These are phyloP conservation scores for Neurospora sp. DNA, from an alignment of 495 filamentous ascomycete species.

Conservation along the genomic window DNA sequence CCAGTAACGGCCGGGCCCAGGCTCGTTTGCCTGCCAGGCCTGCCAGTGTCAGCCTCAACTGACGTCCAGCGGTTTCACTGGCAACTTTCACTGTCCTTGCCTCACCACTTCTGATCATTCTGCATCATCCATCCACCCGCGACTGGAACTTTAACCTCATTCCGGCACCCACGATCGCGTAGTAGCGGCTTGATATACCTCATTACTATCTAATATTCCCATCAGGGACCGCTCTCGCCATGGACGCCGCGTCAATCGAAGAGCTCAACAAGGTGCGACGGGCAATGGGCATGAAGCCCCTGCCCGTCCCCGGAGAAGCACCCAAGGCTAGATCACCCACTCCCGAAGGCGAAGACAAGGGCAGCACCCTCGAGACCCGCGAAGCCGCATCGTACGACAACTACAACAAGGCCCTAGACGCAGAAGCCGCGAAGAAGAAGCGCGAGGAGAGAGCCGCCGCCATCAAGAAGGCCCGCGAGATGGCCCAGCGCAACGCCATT, in stretches of 20 bases:
- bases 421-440: slow-evolving; percentile 54
- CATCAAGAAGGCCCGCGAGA: slow-evolving; percentile 82
- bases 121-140: not conserved
- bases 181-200: not conserved
- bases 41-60: slow-evolving; percentile 4
- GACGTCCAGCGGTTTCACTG: not conserved
- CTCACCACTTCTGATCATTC: not conserved
- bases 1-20: not conserved
- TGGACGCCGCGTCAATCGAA: slow-evolving; percentile 83
- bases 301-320: slow-evolving; percentile 65
- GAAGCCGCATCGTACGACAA: slow-evolving; percentile 65
- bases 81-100: not conserved
- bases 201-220: not conserved
- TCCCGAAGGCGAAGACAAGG: slow-evolving; percentile 48
- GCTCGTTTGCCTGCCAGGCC: slow-evolving; percentile 1
- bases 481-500: slow-evolving; percentile 60
- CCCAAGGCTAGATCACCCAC: slow-evolving; percentile 21
- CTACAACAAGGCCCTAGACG: slow-evolving; percentile 44
- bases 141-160: not conserved
- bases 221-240: slow-evolving; percentile 24
- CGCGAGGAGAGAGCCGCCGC: slow-evolving; percentile 68
- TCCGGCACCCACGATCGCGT: not conserved
- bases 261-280: slow-evolving; percentile 89
- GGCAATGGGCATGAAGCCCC: slow-evolving; percentile 80
- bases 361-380: slow-evolving; percentile 70